Base-by-base conservation (phyloP, 768 basidiomycete genomes). In the Rossbeevera mucosa region DNA sequence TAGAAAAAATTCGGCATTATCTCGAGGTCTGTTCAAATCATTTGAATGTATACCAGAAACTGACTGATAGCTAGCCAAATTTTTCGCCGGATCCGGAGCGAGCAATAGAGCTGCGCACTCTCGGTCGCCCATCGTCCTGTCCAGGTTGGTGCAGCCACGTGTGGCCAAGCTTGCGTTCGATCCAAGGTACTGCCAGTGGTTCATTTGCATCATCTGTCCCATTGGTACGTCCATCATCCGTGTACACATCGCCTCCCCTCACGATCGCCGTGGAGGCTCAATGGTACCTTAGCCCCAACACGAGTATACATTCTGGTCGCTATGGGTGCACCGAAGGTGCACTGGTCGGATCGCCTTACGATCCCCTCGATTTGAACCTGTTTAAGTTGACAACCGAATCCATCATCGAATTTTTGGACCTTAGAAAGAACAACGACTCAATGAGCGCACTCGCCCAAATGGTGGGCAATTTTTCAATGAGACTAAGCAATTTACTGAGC, bases 361-460 rank as follows among this genome's bases (percentile, higher is more conserved):
- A 45, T 26, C 44, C 56, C 4, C 29, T 31, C 5, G 29, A 61
- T 14, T 14, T 47, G 44, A 54, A 60, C 4, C 47, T 30, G 18
- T 61, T 51, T 41, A 61, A 47, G 44, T 26, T 31, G 2, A 21
- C 4, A 11, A 21, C 1, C 4, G 29, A 24, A 11, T 44, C 11
- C 16, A 12, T 63, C 29, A 40, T 57, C 28, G 61, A 56, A 38
- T 57, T 59, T 43, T 52, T 63, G 21, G 56, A 63, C 30, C 38
- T 56, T 30, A 20, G 25, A 18, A 38, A 46, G 52, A 29, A 31
- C 18, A 42, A 36, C 28, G 48, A 44, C 31, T 52, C 46, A 2
- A 44, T 46, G 13, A n/a, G 2, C 36, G 21, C 28, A 5, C 21
- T 59, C 11, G 46, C 33, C 12, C 45, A 50, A 22, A n/a, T n/a